These are phyloP conservation scores for Annulohypoxylon maeteangense DNA, from an alignment of 495 filamentous ascomycete species.

Conservation along the genomic window DNA sequence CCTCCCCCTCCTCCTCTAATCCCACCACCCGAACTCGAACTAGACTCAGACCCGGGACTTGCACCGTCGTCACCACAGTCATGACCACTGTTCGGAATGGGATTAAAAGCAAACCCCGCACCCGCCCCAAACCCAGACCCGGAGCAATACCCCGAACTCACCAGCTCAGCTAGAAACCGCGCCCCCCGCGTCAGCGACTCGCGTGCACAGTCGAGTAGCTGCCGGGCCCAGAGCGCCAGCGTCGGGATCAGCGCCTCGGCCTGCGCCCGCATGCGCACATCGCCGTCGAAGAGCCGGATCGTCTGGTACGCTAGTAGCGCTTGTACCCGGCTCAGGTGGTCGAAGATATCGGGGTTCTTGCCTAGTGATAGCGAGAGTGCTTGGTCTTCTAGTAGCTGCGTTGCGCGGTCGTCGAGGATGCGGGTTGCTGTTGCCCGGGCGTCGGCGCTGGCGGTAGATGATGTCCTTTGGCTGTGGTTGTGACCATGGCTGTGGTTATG, in stretches of 20 bases:
- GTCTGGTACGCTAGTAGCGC: constrained; percentile 63
- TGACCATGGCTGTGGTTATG: not conserved
- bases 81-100: no score
- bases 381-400: constrained; percentile 40
- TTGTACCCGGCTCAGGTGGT: constrained; percentile 58
- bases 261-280: constrained; percentile 59
- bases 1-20: not conserved
- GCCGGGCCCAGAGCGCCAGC: constrained; percentile 54
- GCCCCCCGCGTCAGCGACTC: constrained; percentile 38
- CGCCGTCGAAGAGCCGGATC: constrained; percentile 67
- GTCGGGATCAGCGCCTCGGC: constrained; percentile 59
- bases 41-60: not conserved
- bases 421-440: constrained; percentile 20
- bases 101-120: not conserved
- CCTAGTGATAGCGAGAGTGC: constrained; percentile 26
- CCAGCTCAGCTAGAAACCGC: constrained; percentile 21
- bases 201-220: constrained; percentile 49
- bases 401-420: constrained; percentile 40
- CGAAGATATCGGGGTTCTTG: constrained; percentile 25
- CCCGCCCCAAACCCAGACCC: no score
- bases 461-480: not conserved
- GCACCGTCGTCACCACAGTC: not conserved
- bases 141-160: not conserved
- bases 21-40: no score
- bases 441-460: not conserved